Conservation (phyloP, 177 flowering plant species). For the Vitis hybrid region DNA sequence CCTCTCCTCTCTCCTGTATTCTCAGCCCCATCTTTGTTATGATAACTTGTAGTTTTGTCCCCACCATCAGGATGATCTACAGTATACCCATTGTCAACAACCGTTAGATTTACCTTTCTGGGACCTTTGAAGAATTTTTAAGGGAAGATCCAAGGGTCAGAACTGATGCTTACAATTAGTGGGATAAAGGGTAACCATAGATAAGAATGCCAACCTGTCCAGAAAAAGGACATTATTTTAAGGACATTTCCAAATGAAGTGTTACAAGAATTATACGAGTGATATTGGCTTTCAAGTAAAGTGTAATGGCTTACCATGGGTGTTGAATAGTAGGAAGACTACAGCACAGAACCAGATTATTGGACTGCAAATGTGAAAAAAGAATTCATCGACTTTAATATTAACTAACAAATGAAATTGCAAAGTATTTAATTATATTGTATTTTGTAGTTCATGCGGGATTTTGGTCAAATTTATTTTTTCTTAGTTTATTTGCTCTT, state of each 20-base stretch:
- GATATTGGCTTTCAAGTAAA: too few species aligned
- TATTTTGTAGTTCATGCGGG: too few species aligned
- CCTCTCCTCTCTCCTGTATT: slow-evolving; percentile 67
- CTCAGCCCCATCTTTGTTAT: slow-evolving; percentile 72
- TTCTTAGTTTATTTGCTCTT: too few species aligned
- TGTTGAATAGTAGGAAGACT: slow-evolving; percentile 61
- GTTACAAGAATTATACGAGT: too few species aligned
- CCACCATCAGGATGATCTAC: slow-evolving; percentile 71
- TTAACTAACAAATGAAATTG: not conserved
- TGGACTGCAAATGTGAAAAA: slow-evolving; percentile 46
- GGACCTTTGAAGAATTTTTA: too few species aligned
- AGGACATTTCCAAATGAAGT: too few species aligned
- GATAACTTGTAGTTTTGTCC: slow-evolving; percentile 80
- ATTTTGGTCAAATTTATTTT: too few species aligned
- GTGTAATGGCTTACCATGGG: slow-evolving; percentile 49
- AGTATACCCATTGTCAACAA: not conserved
- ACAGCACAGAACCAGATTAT: slow-evolving; percentile 76
- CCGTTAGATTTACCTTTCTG: not conserved
- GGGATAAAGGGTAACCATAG: slow-evolving; percentile 85
- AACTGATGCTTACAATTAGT: slow-evolving; percentile 51
- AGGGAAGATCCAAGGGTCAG: too few species aligned
- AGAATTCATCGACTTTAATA: not conserved
- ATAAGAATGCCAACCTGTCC: slow-evolving; percentile 60
- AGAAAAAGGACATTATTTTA: not conserved
- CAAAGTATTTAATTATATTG: too few species aligned